Evolutionary conservation across 495 filamentous ascomycete genomes (phyloP), one percentile per base, ranked within the genome.

Genomic region (Paragyromitra xinjiangensis): DNA sequence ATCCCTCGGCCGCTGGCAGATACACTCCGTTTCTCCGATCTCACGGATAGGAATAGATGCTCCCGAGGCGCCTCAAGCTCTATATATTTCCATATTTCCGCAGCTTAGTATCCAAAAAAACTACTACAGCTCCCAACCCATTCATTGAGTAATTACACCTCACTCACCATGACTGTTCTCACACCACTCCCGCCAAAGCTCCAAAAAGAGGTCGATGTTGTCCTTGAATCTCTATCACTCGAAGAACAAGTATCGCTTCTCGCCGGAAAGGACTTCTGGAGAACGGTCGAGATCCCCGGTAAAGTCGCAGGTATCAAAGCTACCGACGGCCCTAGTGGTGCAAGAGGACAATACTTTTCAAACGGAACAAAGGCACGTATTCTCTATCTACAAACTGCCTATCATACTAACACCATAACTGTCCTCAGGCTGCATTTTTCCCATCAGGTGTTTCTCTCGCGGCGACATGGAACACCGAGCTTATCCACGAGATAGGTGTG

Each of bases 281-380:
- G 92, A 66, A 93, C 91, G 1, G 89, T 87, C 24, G 82, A 90
- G 1, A 87, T 94, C 50, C 88, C 88, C 6, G 86, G 88, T 14
- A 88, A 92, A 14, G 67, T 76, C n/a, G 45, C 73, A 2, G 48
- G 67, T 16, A 84, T 94, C 55, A 92, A 92, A 74, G 90, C 89
- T 14, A 93, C 90, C 50, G 92, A 94, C 84, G 92, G 92, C 2
- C 92, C 92, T 5, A 94, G 93, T 81, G 92, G 92, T 12, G 90
- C 92, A 29, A 90, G 92, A 45, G 92, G 92, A n/a, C 87, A 87
- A 16, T 88, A 89, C 61, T 91, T 90, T 78, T 88, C 88, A 16
- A 88, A 87, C 51, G 89, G 88, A 24, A 90, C 89, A 59, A 89
- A 89, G 82, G 89, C 89, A 80, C 64, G 84, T 84, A 56, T 29